phyloP scores from a whole-genome alignment of 805 yeast genomes.

The Nakazawaea ishiwadae region DNA sequence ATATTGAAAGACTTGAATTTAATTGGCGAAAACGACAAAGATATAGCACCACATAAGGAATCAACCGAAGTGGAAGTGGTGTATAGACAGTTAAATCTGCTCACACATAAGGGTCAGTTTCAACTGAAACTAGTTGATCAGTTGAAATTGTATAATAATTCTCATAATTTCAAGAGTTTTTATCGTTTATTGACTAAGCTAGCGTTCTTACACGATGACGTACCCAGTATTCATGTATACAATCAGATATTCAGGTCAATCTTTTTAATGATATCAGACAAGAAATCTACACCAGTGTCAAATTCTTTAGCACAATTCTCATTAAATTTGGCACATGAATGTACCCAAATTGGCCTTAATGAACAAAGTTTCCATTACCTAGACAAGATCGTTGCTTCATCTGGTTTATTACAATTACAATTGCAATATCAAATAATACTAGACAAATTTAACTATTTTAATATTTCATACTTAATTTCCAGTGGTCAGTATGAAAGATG shows the following conservation, averaged over 20 bases:
- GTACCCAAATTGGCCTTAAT: background rate
- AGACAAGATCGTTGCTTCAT: conserved; percentile 1
- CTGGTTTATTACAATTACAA: conserved; percentile 1
- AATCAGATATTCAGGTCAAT: conserved; percentile 8
- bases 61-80: conserved; percentile 6
- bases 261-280: background rate
- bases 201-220: background rate
- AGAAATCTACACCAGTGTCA: background rate
- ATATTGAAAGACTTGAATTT: conserved; percentile 6
- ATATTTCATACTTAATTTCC: background rate
- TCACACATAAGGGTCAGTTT: background rate
- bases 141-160: conserved; percentile 4
- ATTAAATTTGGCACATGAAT: conserved; percentile 2
- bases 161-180: background rate
- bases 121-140: background rate
- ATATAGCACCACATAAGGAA: no score
- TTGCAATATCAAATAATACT: conserved; percentile 2
- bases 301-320: conserved; percentile 2
- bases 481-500: conserved; percentile 11
- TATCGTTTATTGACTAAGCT: conserved; percentile 6
- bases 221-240: conserved; percentile 3
- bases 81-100: background rate
- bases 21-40: background rate
- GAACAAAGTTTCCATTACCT: conserved; percentile 2
- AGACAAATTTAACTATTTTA: background rate